These are phyloP conservation scores for Penicillium decumbens DNA, from an alignment of 2,329 filamentous ascomycete genomes.

Conservation along the genomic window DNA sequence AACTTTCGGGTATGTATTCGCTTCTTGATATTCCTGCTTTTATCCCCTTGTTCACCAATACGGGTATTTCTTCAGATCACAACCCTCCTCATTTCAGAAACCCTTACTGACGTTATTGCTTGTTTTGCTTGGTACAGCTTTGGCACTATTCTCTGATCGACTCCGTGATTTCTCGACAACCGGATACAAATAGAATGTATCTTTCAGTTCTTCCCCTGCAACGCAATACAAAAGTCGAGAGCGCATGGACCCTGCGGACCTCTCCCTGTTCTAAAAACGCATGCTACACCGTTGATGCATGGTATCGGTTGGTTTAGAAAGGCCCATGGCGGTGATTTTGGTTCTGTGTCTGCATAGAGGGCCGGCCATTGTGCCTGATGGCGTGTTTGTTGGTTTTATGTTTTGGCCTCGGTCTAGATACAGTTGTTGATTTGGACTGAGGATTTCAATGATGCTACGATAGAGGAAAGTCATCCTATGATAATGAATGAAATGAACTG, in stretches of 20 bases:
- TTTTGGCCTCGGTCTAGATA: slow-evolving; percentile 6
- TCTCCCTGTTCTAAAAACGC: not conserved
- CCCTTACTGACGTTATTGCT: slow-evolving; percentile 33
- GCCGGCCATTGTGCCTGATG: not conserved
- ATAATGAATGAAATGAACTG: slow-evolving; percentile 21
- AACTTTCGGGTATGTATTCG: slow-evolving; percentile 68
- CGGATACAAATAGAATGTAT: slow-evolving; percentile 15
- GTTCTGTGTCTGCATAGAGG: not conserved
- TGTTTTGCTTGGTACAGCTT: slow-evolving; percentile 39
- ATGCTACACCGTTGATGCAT: not conserved
- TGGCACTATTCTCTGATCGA: slow-evolving; percentile 44
- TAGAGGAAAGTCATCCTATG: slow-evolving; percentile 24
- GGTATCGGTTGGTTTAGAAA: not conserved
- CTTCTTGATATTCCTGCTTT: slow-evolving; percentile 7
- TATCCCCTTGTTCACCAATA: slow-evolving; percentile 14
- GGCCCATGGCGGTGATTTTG: not conserved
- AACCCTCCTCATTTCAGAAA: slow-evolving; percentile 18
- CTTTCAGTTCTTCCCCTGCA: slow-evolving; percentile 1
- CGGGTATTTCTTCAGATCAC: slow-evolving; percentile 25
- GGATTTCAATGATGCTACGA: slow-evolving; percentile 24
- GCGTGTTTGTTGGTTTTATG: slow-evolving; percentile 10
- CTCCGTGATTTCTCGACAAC: slow-evolving; percentile 12
- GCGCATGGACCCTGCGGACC: not conserved
- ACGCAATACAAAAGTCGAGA: slow-evolving; percentile 8
- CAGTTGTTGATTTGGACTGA: slow-evolving; percentile 5